phyloP scores from a whole-genome alignment of 2,329 filamentous ascomycete species.

The Graphilbum ipis-grandicollis region DNA sequence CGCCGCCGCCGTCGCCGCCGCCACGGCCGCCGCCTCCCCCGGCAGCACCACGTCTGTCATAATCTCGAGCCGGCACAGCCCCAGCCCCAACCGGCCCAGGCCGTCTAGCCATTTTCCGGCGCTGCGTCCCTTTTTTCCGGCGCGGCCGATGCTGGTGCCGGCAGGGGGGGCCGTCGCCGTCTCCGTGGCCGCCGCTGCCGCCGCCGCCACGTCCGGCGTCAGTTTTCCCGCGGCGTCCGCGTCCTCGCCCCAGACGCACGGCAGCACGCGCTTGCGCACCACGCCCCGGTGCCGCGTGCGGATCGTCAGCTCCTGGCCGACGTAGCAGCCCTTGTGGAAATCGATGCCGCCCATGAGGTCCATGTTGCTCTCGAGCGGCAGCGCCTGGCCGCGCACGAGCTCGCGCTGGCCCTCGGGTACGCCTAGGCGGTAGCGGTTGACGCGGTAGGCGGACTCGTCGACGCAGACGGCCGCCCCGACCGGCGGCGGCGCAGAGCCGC shows the following conservation, averaged over 20 bases:
- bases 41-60: conserved; percentile 68
- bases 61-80: conserved; percentile 69
- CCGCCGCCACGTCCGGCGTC: conserved; percentile 12
- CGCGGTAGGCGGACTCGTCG: conserved; percentile 45
- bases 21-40: conserved; percentile 45
- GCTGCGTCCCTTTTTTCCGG: conserved; percentile 44
- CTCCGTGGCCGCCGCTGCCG: background rate
- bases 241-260: conserved; percentile 60
- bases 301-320: conserved; percentile 92
- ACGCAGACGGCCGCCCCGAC: conserved; percentile 10
- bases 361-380: conserved; percentile 81
- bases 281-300: conserved; percentile 89
- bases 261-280: conserved; percentile 76
- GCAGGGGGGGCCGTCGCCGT: conserved; percentile 20
- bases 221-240: conserved; percentile 19
- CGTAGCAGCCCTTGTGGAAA: conserved; percentile 91
- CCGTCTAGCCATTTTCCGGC: conserved; percentile 68
- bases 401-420: conserved; percentile 75
- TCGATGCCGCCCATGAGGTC: conserved; percentile 76
- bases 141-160: conserved; percentile 31
- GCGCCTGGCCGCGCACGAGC: conserved; percentile 49
- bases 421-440: conserved; percentile 64
- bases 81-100: conserved; percentile 68
- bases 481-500: conserved; percentile 1
- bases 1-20: conserved; percentile 42